Evolutionary conservation across 805 yeast species (phyloP).

Genomic region (Teunomyces gatunensis): DNA sequence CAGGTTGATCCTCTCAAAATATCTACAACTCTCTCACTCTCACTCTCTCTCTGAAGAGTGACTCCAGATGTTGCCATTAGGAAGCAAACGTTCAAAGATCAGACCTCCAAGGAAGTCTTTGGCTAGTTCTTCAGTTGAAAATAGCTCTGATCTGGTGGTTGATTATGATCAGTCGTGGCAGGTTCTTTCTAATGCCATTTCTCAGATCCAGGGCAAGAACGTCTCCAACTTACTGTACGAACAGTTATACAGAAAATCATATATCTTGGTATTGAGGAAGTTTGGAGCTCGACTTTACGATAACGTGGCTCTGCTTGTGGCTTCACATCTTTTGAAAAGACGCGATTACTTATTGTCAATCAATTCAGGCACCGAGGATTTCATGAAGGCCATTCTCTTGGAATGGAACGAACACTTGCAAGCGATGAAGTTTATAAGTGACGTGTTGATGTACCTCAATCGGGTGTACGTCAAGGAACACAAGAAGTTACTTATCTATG

Average conservation of each 20-base stretch:
- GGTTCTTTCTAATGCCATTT: constrained; percentile 62
- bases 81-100: constrained; percentile 53
- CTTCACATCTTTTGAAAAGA: constrained; percentile 39
- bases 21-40: not conserved
- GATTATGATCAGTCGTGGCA: constrained; percentile 71
- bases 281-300: constrained; percentile 65
- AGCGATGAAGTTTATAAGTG: constrained; percentile 75
- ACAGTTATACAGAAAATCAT: constrained; percentile 75
- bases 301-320: constrained; percentile 50
- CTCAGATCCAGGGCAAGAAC: constrained; percentile 66
- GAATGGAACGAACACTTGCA: constrained; percentile 74
- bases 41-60: not conserved
- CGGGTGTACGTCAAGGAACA: constrained; percentile 76
- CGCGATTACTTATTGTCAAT: constrained; percentile 17
- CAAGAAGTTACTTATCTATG: constrained; percentile 63
- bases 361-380: constrained; percentile 22
- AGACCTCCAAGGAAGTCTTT: constrained; percentile 59
- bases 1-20: not conserved
- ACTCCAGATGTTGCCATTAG: constrained; percentile 14
- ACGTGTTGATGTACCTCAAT: constrained; percentile 82
- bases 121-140: constrained; percentile 18
- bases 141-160: constrained; percentile 27
- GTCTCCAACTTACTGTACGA: constrained; percentile 79
- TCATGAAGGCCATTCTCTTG: constrained; percentile 33
- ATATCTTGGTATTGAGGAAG: constrained; percentile 69